phyloP scores from a whole-genome alignment of 2,329 filamentous ascomycete species.

The Stenocarpella maydis region DNA sequence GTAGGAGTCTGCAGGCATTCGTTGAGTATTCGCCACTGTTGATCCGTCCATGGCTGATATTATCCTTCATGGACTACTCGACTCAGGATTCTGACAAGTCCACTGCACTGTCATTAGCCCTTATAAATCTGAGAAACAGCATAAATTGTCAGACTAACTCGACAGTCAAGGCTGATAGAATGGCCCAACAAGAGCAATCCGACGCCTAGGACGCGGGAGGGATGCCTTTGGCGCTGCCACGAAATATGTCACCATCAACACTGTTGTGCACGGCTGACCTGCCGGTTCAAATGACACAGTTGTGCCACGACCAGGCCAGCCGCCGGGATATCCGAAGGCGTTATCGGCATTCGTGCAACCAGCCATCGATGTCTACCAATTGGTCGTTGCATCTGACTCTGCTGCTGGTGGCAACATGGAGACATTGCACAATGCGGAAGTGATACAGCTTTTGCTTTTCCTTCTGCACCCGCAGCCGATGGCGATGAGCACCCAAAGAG shows the following conservation, averaged over 20 bases:
- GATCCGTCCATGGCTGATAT: neutral
- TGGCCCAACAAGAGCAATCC: neutral
- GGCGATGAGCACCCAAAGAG: constrained; percentile 12
- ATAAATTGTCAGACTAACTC: neutral
- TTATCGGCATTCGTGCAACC: neutral
- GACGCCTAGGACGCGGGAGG: constrained; percentile 8
- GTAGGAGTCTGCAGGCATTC: neutral
- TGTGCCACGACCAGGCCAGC: neutral
- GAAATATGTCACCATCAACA: constrained; percentile 25
- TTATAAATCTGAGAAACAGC: neutral
- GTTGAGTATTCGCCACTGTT: neutral
- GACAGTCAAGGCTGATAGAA: neutral
- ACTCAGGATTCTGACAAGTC: neutral
- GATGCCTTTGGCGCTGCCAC: constrained; percentile 8
- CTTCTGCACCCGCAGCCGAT: neutral
- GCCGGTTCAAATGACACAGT: neutral
- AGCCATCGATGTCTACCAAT: neutral
- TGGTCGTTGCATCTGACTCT: constrained; percentile 13
- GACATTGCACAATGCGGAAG: neutral
- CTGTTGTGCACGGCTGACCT: constrained; percentile 1
- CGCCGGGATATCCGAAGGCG: constrained; percentile 9
- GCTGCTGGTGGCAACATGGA: neutral
- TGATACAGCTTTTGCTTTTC: constrained; percentile 21
- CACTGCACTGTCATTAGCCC: neutral
- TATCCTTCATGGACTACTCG: neutral